phyloP scores from a whole-genome alignment of 2,329 filamentous ascomycete genomes.

The Venturia nashicola region DNA sequence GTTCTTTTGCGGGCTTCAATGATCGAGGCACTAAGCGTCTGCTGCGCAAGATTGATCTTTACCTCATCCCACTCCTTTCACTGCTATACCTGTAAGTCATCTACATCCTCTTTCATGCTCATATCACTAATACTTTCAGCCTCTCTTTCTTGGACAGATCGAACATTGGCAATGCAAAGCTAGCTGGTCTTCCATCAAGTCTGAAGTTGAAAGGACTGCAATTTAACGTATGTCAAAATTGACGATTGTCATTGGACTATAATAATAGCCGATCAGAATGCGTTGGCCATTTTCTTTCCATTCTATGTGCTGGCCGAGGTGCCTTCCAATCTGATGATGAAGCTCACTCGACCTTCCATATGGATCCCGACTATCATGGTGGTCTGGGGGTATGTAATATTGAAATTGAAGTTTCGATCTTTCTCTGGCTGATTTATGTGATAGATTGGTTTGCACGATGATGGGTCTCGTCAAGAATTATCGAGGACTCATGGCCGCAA shows the following conservation, averaged over 20 bases:
- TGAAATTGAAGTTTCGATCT: background rate
- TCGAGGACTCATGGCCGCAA: slow-evolving; percentile 9
- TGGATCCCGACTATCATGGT: slow-evolving; percentile 12
- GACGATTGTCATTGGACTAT: background rate
- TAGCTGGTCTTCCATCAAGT: slow-evolving; percentile 24
- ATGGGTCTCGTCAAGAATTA: slow-evolving; percentile 11
- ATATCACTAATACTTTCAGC: background rate
- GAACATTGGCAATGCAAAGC: slow-evolving; percentile 34
- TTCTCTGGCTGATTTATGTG: background rate
- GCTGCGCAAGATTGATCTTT: slow-evolving; percentile 40
- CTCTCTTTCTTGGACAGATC: slow-evolving; percentile 29
- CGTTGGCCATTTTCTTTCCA: slow-evolving; percentile 29
- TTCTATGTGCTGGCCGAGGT: slow-evolving; percentile 18
- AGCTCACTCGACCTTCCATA: slow-evolving; percentile 9
- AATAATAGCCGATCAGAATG: slow-evolving; percentile 10
- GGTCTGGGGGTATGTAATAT: slow-evolving; percentile 5
- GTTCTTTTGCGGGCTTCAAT: slow-evolving; percentile 20
- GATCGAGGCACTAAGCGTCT: slow-evolving; percentile 35
- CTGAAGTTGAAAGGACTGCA: slow-evolving; percentile 22
- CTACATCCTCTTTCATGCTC: slow-evolving; percentile 13
- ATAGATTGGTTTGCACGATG: slow-evolving; percentile 5
- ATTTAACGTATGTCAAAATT: slow-evolving; percentile 16
- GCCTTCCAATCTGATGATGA: slow-evolving; percentile 11
- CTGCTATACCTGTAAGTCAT: slow-evolving; percentile 39
- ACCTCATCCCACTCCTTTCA: slow-evolving; percentile 47